These are phyloP conservation scores for Coleophoma cylindrospora DNA, from an alignment of 2,329 filamentous ascomycete genomes.

Conservation along the genomic window DNA sequence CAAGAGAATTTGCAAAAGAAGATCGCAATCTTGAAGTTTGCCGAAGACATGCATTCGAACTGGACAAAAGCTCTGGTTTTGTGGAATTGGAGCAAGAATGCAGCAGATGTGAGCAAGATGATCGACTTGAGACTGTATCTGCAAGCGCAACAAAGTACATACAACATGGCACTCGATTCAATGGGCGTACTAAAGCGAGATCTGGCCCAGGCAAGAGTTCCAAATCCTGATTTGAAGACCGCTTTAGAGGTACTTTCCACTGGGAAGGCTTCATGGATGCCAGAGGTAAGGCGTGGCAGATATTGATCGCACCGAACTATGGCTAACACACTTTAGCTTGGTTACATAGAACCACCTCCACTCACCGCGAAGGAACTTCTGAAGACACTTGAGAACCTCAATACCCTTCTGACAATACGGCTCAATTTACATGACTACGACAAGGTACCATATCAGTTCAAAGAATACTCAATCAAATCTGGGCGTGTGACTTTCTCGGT, in stretches of 20 bases:
- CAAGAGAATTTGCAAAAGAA: constrained; percentile 73
- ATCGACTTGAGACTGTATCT: constrained; percentile 83
- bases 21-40: constrained; percentile 67
- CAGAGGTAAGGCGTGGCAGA: constrained; percentile 53
- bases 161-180: constrained; percentile 53
- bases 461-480: constrained; percentile 70
- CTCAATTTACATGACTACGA: constrained; percentile 83
- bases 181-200: constrained; percentile 70
- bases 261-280: constrained; percentile 72
- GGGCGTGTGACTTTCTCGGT: constrained; percentile 90
- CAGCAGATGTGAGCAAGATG: constrained; percentile 74
- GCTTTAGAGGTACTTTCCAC: constrained; percentile 80
- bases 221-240: constrained; percentile 86
- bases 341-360: constrained; percentile 69
- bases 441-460: constrained; percentile 68
- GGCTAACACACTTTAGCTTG: constrained; percentile 44
- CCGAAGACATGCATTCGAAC: constrained; percentile 73
- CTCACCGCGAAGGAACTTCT: constrained; percentile 69
- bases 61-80: constrained; percentile 93
- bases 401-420: constrained; percentile 76
- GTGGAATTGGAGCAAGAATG: constrained; percentile 81
- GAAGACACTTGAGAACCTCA: constrained; percentile 72
- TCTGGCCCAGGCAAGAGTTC: constrained; percentile 68
- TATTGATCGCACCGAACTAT: not conserved
- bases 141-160: constrained; percentile 55